Evolutionary conservation across 2,329 filamentous ascomycete species (phyloP), one percentile per base, ranked within the genome.

Genomic region (Sporothrix brasiliensis): DNA sequence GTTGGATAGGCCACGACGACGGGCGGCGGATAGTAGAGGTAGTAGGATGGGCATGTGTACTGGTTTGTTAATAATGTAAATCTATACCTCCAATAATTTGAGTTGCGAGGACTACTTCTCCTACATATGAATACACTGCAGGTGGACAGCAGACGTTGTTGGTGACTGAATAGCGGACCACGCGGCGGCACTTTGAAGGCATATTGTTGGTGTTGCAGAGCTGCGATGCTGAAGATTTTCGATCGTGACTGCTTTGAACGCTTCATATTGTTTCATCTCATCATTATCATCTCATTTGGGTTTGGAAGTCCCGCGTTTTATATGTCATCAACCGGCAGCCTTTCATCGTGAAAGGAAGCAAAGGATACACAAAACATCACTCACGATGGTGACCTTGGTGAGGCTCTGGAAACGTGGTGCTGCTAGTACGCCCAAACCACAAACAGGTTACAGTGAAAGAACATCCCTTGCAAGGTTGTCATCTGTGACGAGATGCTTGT

Each of bases 131-230:
- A 19, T 21, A 41, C 9, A 39, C 47, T 9, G 63, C 11, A 4
- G 63, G 63, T 16, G 63, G 63, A 53, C 11, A 67, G 50, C 30
- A 67, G 30, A 50, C 50, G 16, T 41, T 30, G 50, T 53, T 66
- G 63, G 24, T 53, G 63, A 67, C 49, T 30, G 63, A 39, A 47
- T 67, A 70, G 21, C 53, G 61, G 30, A 50, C 63, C 14, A 53
- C n/a, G 16, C 5, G 50, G 52, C 39, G 69, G 61, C 24, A 60
- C n/a, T 41, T 58, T 19, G 44, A 54, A 7, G 53, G 14, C 53
- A 60, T 68, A 19, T 19, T 19, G 50, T n/a, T 53, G 19, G 4
- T 49, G 39, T 63, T 58, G 34, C 2, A 41, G 27, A 3, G 41
- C 4, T 47, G 11, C 13, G 14, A 34, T 3, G 9, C 10, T 63